A percentile compares a stretch with the other conserved stretches of the same genome.
Evolutionary conservation across 2,329 filamentous ascomycete genomes (phyloP).

Genomic region (Phyllosticta citribraziliensis): DNA sequence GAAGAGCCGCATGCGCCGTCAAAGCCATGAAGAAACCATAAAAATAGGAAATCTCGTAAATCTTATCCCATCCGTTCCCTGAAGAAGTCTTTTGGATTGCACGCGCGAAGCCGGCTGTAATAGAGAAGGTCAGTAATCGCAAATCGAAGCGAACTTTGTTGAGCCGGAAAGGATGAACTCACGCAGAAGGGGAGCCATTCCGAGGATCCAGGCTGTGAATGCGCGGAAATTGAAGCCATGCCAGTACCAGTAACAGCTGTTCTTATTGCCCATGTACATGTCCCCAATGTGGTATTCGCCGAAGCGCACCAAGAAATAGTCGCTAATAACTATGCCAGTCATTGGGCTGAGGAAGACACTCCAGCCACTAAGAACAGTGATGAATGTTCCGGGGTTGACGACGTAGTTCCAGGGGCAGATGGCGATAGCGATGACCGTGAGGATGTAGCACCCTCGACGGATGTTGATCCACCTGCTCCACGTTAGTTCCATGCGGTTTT

Average conservation of each 20-base stretch:
- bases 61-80: not conserved
- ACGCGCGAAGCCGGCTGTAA: conserved; percentile 3
- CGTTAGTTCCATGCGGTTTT: not conserved
- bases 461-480: conserved; percentile 10
- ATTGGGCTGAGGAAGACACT: conserved; percentile 19
- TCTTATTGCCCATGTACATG: conserved; percentile 13
- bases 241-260: conserved; percentile 18
- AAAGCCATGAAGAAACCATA: not conserved
- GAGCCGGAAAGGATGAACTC: not conserved
- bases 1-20: not conserved
- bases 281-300: conserved; percentile 18
- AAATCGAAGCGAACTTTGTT: not conserved
- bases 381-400: conserved; percentile 9
- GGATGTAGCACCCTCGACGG: conserved; percentile 18
- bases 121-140: not conserved
- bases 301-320: conserved; percentile 19
- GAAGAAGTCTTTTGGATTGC: not conserved
- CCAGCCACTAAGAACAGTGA: conserved; percentile 18
- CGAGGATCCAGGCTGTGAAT: conserved; percentile 17
- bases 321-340: conserved; percentile 16
- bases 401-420: conserved; percentile 16
- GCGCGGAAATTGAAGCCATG: conserved; percentile 17
- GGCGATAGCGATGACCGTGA: conserved; percentile 17
- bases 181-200: conserved; percentile 15
- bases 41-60: conserved; percentile 5